Evolutionary conservation across 1,139 yeast genomes (phyloP).

Genomic region (Magnusiomyces sp.): DNA sequence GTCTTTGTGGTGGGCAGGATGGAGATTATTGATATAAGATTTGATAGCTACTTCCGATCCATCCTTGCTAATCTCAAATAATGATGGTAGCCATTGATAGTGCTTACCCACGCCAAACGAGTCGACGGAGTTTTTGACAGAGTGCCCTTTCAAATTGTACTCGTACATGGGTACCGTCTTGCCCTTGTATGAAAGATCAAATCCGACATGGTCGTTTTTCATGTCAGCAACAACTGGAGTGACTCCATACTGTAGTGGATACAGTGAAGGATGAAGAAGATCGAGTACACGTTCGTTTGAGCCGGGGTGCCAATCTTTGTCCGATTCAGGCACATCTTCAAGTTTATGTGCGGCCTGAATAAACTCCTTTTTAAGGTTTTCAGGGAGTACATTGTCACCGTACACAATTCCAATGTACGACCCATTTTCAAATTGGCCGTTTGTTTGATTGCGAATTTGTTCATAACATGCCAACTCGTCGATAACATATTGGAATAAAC

Average conservation of each 20-base stretch:
- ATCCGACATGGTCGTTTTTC: conserved; percentile 3
- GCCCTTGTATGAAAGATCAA: neutral
- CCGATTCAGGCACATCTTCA: conserved; percentile 49
- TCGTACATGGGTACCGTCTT: neutral
- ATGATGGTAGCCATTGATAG: conserved; percentile 13
- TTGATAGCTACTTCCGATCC: conserved; percentile 15
- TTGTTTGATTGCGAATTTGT: conserved; percentile 6
- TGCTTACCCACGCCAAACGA: neutral
- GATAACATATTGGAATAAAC: conserved; percentile 14
- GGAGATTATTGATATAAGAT: conserved; percentile 35
- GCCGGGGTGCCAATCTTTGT: conserved; percentile 36
- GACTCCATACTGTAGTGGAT: conserved; percentile 34
- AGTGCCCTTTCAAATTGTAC: too few species aligned
- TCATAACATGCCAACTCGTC: conserved; percentile 18
- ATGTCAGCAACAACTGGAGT: conserved; percentile 26
- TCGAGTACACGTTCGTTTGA: conserved; percentile 35
- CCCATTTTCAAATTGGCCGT: conserved; percentile 11
- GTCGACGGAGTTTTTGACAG: neutral
- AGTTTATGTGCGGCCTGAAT: conserved; percentile 7
- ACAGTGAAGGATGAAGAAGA: conserved; percentile 40
- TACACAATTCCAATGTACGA: conserved; percentile 10
- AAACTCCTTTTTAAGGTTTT: conserved; percentile 14
- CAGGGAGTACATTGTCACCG: conserved; percentile 16
- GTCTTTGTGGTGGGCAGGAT: conserved; percentile 25
- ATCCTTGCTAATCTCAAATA: conserved; percentile 11